These are phyloP conservation scores for Epichloe festucae DNA, from an alignment of 2,329 filamentous ascomycete species.

Conservation along the genomic window DNA sequence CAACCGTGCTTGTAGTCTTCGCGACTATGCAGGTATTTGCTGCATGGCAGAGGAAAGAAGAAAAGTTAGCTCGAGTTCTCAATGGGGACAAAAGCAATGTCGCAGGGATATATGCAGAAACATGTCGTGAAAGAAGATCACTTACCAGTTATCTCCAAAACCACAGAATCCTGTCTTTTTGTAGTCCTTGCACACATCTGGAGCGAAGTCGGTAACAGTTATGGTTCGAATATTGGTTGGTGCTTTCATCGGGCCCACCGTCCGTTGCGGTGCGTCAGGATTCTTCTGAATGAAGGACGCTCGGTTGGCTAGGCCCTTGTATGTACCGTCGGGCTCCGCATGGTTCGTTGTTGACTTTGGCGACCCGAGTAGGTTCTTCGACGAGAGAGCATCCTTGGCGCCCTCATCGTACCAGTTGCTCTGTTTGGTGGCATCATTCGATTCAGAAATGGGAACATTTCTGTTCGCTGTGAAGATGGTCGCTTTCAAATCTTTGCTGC, in stretches of 20 bases:
- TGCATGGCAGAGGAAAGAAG: neutral
- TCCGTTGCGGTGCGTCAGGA: constrained; percentile 53
- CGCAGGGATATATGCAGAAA: neutral
- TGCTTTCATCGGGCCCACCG: constrained; percentile 77
- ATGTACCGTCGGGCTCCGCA: constrained; percentile 47
- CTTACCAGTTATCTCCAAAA: constrained; percentile 29
- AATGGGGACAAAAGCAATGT: neutral
- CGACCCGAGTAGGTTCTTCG: constrained; percentile 45
- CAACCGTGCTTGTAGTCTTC: constrained; percentile 83
- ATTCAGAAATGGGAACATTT: constrained; percentile 46
- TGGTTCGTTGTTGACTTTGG: constrained; percentile 29
- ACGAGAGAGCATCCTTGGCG: constrained; percentile 30
- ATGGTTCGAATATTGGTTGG: constrained; percentile 83
- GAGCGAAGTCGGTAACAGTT: constrained; percentile 80
- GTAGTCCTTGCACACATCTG: constrained; percentile 92
- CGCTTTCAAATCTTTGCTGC: constrained; percentile 28
- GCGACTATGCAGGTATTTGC: constrained; percentile 62
- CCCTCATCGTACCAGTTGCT: constrained; percentile 81
- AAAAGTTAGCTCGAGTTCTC: constrained; percentile 1
- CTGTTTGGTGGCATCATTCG: constrained; percentile 81
- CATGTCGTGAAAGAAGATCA: neutral
- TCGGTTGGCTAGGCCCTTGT: constrained; percentile 63
- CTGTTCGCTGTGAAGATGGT: constrained; percentile 49
- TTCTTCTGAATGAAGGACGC: constrained; percentile 70
- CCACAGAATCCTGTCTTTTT: constrained; percentile 53